These are phyloP conservation scores for Suillus weaverae DNA, from an alignment of 768 basidiomycete species.

Conservation along the genomic window DNA sequence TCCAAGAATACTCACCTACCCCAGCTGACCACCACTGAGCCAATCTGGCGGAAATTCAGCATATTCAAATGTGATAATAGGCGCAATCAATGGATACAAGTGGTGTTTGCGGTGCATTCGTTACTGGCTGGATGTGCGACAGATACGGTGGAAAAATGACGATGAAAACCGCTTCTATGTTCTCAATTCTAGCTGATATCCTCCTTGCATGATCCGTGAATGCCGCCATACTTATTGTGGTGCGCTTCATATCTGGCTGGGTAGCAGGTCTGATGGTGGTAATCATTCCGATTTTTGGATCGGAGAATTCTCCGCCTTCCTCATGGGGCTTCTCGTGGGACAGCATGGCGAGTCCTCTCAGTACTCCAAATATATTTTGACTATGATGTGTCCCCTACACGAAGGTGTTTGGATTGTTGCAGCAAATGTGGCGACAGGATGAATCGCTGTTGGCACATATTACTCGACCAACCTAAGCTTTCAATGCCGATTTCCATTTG, in stretches of 20 bases:
- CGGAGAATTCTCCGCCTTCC: not conserved
- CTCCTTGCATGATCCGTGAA: not conserved
- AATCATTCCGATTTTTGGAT: not conserved
- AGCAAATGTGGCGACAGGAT: not conserved
- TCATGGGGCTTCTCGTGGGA: not conserved
- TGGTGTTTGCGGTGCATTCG: not conserved
- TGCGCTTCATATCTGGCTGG: not conserved
- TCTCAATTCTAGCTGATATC: not conserved
- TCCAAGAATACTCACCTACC: not conserved
- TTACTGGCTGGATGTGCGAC: not conserved
- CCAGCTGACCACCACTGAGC: no score
- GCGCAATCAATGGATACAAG: not conserved
- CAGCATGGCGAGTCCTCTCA: not conserved
- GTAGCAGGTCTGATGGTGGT: not conserved
- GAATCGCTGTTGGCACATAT: not conserved
- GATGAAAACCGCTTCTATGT: not conserved
- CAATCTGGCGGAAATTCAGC: not conserved
- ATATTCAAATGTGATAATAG: not conserved
- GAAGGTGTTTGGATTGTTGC: not conserved
- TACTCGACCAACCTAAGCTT: not conserved
- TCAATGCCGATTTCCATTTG: not conserved
- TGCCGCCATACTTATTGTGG: not conserved
- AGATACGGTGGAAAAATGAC: not conserved
- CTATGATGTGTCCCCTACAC: not conserved
- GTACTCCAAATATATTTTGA: not conserved